These are phyloP conservation scores for Lumnitzera littorea DNA, from an alignment of 345 rosid species.

Conservation along the genomic window DNA sequence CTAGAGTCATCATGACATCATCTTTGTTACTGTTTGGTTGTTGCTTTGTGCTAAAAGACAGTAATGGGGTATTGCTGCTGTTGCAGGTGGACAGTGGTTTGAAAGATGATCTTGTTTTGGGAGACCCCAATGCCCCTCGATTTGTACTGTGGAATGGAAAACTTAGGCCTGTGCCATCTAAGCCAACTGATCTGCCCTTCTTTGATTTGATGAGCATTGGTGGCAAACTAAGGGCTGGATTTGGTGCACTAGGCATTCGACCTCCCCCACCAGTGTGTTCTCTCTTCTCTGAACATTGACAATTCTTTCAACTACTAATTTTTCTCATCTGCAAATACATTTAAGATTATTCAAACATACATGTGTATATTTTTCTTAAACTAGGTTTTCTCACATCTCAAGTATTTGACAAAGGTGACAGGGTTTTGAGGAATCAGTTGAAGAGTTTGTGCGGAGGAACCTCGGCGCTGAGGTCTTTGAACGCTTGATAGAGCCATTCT, in stretches of 20 bases:
- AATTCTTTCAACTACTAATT: too few relatives aligned
- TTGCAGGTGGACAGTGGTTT: conserved; percentile 80
- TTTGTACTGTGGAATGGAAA: conserved; percentile 86
- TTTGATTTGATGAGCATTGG: conserved; percentile 85
- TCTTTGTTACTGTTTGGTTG: too few relatives aligned
- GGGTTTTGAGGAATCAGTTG: conserved; percentile 94
- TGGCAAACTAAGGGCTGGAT: conserved; percentile 83
- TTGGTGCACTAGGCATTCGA: conserved; percentile 82
- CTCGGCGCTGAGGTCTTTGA: conserved; percentile 92
- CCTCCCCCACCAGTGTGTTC: conserved; percentile 87
- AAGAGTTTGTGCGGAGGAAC: conserved; percentile 91
- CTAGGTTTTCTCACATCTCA: conserved; percentile 33
- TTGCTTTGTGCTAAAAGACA: not conserved
- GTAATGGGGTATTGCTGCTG: not conserved
- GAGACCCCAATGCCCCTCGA: conserved; percentile 87
- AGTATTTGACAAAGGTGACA: conserved; percentile 72
- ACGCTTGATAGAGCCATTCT: conserved; percentile 93
- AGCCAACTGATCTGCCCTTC: conserved; percentile 61
- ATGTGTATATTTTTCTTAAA: conserved; percentile 2
- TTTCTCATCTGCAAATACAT: too few relatives aligned
- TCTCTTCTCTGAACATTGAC: conserved; percentile 6
- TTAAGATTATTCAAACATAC: not conserved
- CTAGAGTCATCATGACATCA: too few relatives aligned
- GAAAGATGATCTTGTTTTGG: conserved; percentile 83
- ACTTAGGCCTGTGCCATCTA: conserved; percentile 82